A percentile compares a stretch with the other conserved stretches of the same genome.
phyloP scores from a whole-genome alignment of 1,284 basidiomycete species.

The Mycosarcoma mackinlayi region DNA sequence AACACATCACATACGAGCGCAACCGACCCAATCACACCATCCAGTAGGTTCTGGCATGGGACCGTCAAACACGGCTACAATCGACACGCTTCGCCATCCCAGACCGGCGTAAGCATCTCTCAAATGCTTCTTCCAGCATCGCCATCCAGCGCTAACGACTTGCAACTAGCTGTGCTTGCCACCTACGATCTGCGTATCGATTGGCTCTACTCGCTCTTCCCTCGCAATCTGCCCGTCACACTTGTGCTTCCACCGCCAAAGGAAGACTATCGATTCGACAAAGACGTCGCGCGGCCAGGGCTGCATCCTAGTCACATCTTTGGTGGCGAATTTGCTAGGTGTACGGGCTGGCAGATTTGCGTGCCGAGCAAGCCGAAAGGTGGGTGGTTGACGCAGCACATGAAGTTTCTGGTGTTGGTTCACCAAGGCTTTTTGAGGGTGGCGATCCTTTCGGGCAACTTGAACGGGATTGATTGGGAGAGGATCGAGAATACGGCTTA shows the following conservation, averaged over 20 bases:
- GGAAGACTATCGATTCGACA: slow-evolving; percentile 35
- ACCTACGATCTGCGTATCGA: slow-evolving; percentile 61
- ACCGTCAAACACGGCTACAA: slow-evolving; percentile 61
- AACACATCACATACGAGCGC: slow-evolving; percentile 3
- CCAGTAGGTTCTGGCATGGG: slow-evolving; percentile 58
- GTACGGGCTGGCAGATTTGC: slow-evolving; percentile 51
- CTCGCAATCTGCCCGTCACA: slow-evolving; percentile 48
- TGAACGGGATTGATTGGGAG: slow-evolving; percentile 63
- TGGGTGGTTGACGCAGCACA: slow-evolving; percentile 55
- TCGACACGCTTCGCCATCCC: slow-evolving; percentile 21
- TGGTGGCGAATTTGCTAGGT: slow-evolving; percentile 22
- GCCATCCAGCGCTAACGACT: slow-evolving; percentile 19
- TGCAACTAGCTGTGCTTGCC: slow-evolving; percentile 51
- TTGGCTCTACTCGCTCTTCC: slow-evolving; percentile 59
- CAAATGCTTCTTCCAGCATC: slow-evolving; percentile 56
- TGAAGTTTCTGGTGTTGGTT: slow-evolving; percentile 62
- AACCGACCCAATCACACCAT: slow-evolving; percentile 29
- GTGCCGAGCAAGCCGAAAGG: slow-evolving; percentile 47
- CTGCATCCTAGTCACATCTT: slow-evolving; percentile 43
- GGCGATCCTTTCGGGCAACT: slow-evolving; percentile 58
- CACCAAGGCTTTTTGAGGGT: slow-evolving; percentile 51
- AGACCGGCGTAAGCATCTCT: slow-evolving; percentile 34
- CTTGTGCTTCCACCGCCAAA: slow-evolving; percentile 52
- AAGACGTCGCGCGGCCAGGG: slow-evolving; percentile 30
- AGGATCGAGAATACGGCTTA: slow-evolving; percentile 62